Conservation (phyloP, 176 grass and related monocot genomes). For the Aegilops longissima region DNA sequence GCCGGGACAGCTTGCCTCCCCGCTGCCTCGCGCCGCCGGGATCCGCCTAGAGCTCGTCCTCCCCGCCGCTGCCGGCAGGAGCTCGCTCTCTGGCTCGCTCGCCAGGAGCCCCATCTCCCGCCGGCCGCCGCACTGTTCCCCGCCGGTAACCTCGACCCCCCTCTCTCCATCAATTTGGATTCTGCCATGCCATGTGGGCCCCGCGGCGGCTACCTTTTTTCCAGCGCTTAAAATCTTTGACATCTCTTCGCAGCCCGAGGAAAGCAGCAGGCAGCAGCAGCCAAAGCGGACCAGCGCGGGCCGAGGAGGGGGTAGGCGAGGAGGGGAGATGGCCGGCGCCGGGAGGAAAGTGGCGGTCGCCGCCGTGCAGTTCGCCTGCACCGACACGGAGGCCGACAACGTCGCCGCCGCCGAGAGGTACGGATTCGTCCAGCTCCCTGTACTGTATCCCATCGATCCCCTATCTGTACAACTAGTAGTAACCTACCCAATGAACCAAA, state of each 20-base stretch:
- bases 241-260: neutral
- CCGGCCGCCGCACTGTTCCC: no score
- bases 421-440: neutral
- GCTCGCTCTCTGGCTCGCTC: no score
- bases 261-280: neutral
- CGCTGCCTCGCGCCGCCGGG: no score
- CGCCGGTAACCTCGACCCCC: neutral
- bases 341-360: constrained; percentile 76
- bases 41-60: no score
- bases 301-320: neutral
- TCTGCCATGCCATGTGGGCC: neutral
- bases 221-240: no score
- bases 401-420: constrained; percentile 86
- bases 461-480: no score
- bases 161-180: no score
- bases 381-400: constrained; percentile 72
- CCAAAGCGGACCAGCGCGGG: neutral
- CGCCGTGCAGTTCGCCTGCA: constrained; percentile 95
- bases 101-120: no score
- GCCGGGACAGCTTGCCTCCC: no score
- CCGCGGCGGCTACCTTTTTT: neutral
- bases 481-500: neutral
- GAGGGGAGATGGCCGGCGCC: constrained; percentile 39
- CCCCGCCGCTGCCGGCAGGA: no score
- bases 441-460: no score